Evolutionary conservation across 495 filamentous ascomycete species (phyloP).

Genomic region (Oleoguttula mirabilis): DNA sequence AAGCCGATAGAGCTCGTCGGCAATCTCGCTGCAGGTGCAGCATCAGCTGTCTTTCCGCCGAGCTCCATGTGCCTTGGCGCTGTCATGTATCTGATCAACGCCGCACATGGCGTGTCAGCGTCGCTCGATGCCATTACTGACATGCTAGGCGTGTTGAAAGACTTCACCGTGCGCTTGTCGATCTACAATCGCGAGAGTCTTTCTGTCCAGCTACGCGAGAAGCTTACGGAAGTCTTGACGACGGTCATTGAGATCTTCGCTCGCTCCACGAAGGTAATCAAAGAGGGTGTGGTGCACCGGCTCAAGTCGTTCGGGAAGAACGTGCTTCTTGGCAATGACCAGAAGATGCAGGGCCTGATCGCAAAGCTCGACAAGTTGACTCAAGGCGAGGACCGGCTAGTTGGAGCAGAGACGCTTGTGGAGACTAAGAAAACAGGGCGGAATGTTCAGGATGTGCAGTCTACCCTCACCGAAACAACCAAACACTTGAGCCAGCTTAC

Average conservation of each 20-base stretch:
- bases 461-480: conserved; percentile 11
- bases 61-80: conserved; percentile 26
- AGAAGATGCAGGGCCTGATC: conserved; percentile 22
- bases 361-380: conserved; percentile 24
- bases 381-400: conserved; percentile 22
- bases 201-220: conserved; percentile 21
- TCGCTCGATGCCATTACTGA: conserved; percentile 27
- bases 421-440: conserved; percentile 19
- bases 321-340: conserved; percentile 26
- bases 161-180: conserved; percentile 28
- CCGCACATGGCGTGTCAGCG: conserved; percentile 27
- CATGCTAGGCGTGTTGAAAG: conserved; percentile 25
- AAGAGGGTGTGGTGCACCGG: conserved; percentile 22
- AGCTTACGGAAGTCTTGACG: conserved; percentile 26
- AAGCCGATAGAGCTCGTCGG: conserved; percentile 1
- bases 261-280: conserved; percentile 24
- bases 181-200: conserved; percentile 24
- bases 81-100: conserved; percentile 25
- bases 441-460: conserved; percentile 15
- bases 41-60: conserved; percentile 25
- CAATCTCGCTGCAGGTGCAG: conserved; percentile 20
- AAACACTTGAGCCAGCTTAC: neutral
- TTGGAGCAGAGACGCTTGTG: conserved; percentile 28
- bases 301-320: conserved; percentile 18
- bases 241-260: conserved; percentile 31